Conservation (phyloP, 2,329 filamentous ascomycete species). For the Hawksworthiomyces lignivorus region DNA sequence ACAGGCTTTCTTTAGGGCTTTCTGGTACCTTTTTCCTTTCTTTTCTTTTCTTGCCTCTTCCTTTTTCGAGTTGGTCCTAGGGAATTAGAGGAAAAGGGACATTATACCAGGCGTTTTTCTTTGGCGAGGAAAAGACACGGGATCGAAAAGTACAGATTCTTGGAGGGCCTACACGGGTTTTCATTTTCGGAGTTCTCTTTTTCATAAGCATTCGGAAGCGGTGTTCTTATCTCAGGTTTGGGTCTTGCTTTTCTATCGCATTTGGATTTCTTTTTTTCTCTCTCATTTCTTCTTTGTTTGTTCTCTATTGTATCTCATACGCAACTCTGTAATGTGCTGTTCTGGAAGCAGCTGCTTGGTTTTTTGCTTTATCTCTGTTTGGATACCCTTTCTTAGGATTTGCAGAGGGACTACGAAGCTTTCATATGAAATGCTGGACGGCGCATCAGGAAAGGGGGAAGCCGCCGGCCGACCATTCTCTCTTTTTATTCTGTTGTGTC, state of each 20-base stretch:
- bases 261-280: not conserved
- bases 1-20: not conserved
- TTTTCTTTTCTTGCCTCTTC: not conserved
- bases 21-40: conserved; percentile 1
- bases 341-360: conserved; percentile 11
- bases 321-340: conserved; percentile 6
- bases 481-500: not conserved
- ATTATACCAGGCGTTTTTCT: conserved; percentile 5
- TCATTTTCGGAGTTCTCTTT: conserved; percentile 1
- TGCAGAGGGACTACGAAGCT: not conserved
- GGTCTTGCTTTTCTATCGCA: not conserved
- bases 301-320: not conserved
- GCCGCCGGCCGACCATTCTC: conserved; percentile 11
- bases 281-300: not conserved
- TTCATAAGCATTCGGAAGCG: not conserved
- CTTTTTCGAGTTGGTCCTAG: not conserved
- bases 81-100: not conserved
- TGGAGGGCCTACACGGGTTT: not conserved
- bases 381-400: not conserved
- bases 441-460: not conserved
- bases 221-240: not conserved
- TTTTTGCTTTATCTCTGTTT: conserved; percentile 6
- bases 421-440: conserved; percentile 2
- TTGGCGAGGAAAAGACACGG: conserved; percentile 3
- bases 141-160: conserved; percentile 6